Evolutionary conservation across 1,284 basidiomycete genomes (phyloP), one percentile per base, ranked within the genome.

Genomic region (Uromyces viciae-fabae): DNA sequence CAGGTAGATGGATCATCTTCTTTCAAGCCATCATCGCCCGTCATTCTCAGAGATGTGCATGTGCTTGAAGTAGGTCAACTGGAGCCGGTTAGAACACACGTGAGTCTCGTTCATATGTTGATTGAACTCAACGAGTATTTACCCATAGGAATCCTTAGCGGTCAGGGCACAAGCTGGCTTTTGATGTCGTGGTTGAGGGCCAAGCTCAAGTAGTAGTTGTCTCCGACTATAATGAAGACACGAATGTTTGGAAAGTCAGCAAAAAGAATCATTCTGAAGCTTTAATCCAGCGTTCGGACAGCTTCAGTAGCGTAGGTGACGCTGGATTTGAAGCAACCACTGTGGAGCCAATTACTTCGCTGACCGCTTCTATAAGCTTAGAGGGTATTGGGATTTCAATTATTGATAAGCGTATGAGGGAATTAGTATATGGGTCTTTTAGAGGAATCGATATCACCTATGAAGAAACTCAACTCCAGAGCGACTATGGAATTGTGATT

Each of bases 11-110:
- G 33, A n/a, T 54, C 42, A 54, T 77, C 82, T 83, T 82, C 83
- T 74, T n/a, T n/a, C 14, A 52, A 54, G 40, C 78, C 66, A 22
- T 28, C 33, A 5, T 56, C 42, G 36, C 69, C 69, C 8, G 42
- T 73, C 28, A 36, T 80, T 73, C 43, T 80, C 28, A 90, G 94
- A 54, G 88, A 90, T 33, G 88, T 99, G 76, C 97, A 99, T 85
- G 92, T 98, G 82, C 92, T 98, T 90, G 97, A 98, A 86, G 99
- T 99, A 62, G 97, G 97, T 68, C 91, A 93, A 82, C 89, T 98
- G 52, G 87, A 94, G 17, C 97, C 97, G 0, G 95, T 97, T 88
- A 94, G 90, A 86, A 93, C 98, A 85, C 83, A 84, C 0, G 83
- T 84, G n/a, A 75, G 82, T 62, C 3, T 73, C 22, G 19, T 36